A percentile compares a stretch with the other conserved stretches of the same genome.
phyloP scores from a whole-genome alignment of 495 filamentous ascomycete species.

The Tuber aestivum region DNA sequence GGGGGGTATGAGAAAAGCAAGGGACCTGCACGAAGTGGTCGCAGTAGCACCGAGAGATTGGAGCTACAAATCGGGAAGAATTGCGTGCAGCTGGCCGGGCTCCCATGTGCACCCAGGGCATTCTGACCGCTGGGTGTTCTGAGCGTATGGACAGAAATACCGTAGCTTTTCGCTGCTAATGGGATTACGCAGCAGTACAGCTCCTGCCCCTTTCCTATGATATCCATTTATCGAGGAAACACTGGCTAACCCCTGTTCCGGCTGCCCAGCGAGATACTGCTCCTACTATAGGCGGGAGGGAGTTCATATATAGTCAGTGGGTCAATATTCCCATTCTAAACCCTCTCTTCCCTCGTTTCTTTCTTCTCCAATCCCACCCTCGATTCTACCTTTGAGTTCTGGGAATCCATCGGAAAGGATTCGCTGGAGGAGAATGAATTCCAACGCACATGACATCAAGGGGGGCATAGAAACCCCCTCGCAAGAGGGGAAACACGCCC shows the following conservation, averaged over 20 bases:
- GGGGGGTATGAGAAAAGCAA: conserved; percentile 5
- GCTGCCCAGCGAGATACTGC: background rate
- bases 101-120: background rate
- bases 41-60: background rate
- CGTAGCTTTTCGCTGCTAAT: background rate
- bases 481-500: background rate
- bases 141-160: conserved; percentile 21
- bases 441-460: conserved; percentile 15
- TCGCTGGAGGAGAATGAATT: conserved; percentile 19
- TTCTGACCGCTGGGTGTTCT: conserved; percentile 9
- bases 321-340: background rate
- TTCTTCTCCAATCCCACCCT: conserved; percentile 5
- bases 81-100: background rate
- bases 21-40: background rate
- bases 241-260: background rate
- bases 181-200: background rate
- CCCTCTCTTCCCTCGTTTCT: conserved; percentile 3
- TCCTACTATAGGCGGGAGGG: background rate
- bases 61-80: background rate
- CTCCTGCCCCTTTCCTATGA: background rate
- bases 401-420: background rate
- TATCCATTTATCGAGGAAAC: background rate
- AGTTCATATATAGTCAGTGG: background rate
- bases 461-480: conserved; percentile 9
- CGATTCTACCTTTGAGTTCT: background rate